Base-by-base conservation (phyloP, 208 protist genomes). In the Crithidia fasciculata region DNA sequence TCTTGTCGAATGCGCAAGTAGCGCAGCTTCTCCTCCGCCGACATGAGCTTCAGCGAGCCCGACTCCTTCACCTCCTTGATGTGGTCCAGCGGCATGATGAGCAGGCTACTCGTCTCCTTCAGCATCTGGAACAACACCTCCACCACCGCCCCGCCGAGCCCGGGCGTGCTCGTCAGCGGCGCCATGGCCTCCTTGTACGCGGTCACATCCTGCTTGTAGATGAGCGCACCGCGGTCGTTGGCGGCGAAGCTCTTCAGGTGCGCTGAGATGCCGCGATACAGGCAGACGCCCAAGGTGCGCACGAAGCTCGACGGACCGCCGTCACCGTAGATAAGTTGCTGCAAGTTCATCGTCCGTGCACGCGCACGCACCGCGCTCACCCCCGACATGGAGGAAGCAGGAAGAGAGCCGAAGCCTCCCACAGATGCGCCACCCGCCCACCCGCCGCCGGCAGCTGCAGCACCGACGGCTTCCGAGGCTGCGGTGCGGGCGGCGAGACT, bases 151-250 rank as follows among this genome's bases (percentile, higher is more conserved):
- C 88, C 87, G 47, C 87, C 90, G 39, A 95, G 88, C 0, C 89
- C 89, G n/a, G 89, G 84, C 12, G 84, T 87, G 39, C 70, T 80
- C 10, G 82, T 90, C 54, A 96, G 74, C 18, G 92, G 92, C 9
- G 57, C 61, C 89, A 96, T 91, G 13, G 86, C 84, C 76, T 94
- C 89, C 78, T 87, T 90, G 78, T 95, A 96, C 39, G 89, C 92
- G 16, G 88, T 96, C 39, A 96, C 90, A 57, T 96, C 92, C 58
- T 95, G 92, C 78, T 96, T 96, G 73, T 95, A 96, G 39, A 96
- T 79, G 45, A 96, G 69, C 40, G 88, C 88, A 5, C 92, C 92
- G 18, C 85, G 80, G 61, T 95, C 88, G 49, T 88, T 94, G 41
- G 83, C 89, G 6, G 57, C 54, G 57, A 95, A 91, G 15, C 76